Conservation (phyloP, 1,139 yeast species). For the Kluyveromyces marxianus region DNA sequence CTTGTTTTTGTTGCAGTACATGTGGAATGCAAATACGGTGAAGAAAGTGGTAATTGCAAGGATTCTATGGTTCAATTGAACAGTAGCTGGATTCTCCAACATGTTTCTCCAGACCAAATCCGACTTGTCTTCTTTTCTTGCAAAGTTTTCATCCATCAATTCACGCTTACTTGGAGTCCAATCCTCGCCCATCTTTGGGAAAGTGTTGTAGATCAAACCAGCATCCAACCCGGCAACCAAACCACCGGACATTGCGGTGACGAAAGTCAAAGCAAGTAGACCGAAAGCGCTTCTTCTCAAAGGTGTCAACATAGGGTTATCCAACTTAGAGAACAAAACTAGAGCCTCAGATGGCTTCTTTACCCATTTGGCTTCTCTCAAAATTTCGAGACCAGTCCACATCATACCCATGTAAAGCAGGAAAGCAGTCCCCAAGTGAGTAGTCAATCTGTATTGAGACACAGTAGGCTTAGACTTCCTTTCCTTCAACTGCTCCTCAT, state of each 20-base stretch:
- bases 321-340: slow-evolving; percentile 44
- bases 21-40: slow-evolving; percentile 57
- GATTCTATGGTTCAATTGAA: slow-evolving; percentile 83
- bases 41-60: slow-evolving; percentile 78
- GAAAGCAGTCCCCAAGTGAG: slow-evolving; percentile 93
- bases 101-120: slow-evolving; percentile 89
- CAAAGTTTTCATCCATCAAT: slow-evolving; percentile 65
- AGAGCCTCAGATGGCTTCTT: slow-evolving; percentile 50
- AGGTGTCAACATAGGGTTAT: slow-evolving; percentile 50
- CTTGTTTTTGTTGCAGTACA: slow-evolving; percentile 52
- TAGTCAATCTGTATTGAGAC: slow-evolving; percentile 87
- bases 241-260: slow-evolving; percentile 95
- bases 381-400: slow-evolving; percentile 79
- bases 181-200: slow-evolving; percentile 90
- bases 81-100: slow-evolving; percentile 93
- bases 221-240: slow-evolving; percentile 98
- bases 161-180: slow-evolving; percentile 67
- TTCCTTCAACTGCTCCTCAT: slow-evolving; percentile 68
- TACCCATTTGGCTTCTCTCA: slow-evolving; percentile 68
- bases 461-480: slow-evolving; percentile 91
- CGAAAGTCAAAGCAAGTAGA: slow-evolving; percentile 60
- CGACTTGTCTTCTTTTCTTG: slow-evolving; percentile 57
- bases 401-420: slow-evolving; percentile 80
- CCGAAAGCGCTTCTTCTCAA: slow-evolving; percentile 50
- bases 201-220: slow-evolving; percentile 89